Evolutionary conservation across 2,329 filamentous ascomycete species (phyloP), one percentile per base, ranked within the genome.

Genomic region (Arthroderma sp.): DNA sequence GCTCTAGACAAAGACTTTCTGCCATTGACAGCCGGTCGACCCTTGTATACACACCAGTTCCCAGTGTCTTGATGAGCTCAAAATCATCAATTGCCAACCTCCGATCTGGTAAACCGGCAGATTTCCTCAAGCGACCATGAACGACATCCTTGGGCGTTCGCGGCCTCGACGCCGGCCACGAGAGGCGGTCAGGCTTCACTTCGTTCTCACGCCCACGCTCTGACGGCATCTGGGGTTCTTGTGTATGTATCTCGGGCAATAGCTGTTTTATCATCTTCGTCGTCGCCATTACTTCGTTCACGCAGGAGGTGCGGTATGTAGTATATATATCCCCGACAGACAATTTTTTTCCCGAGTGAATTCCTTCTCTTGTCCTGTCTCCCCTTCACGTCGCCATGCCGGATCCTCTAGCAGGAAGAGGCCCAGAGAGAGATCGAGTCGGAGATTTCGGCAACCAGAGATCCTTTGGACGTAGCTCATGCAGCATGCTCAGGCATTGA

Each of bases 41-140:
- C 15, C 23, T 13, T 15, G 7, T 17, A 28, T 25, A 54, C 51
- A 58, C 63, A 77, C 76, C 76, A 23, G 76, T 78, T 23, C 76
- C 76, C 51, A 78, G 66, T 6, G 76, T 78, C 61, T 75, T 75
- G 55, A 78, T 63, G 57, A 78, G 65, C 38, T 71, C 66, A 61
- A 78, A 78, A 60, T 78, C 75, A 51, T 66, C 65, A 37, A 77
- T 60, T 21, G 65, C 69, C 56, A 78, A 60, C 31, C 63, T 67
- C 44, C 63, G 64, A 17, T 70, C 69, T 9, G 73, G 71, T 19
- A 72, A 63, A n/a, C 68, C 68, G 31, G 73, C 62, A 35, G 68
- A 66, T 57, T 71, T 71, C 56, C 70, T 67, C 57, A 73, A 66
- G 37, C 68, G 68, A 55, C 68, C 67, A 55, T 71, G 66, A 52